phyloP scores from a whole-genome alignment of 2,329 filamentous ascomycete species.

The Dothiorella sarmentorum region DNA sequence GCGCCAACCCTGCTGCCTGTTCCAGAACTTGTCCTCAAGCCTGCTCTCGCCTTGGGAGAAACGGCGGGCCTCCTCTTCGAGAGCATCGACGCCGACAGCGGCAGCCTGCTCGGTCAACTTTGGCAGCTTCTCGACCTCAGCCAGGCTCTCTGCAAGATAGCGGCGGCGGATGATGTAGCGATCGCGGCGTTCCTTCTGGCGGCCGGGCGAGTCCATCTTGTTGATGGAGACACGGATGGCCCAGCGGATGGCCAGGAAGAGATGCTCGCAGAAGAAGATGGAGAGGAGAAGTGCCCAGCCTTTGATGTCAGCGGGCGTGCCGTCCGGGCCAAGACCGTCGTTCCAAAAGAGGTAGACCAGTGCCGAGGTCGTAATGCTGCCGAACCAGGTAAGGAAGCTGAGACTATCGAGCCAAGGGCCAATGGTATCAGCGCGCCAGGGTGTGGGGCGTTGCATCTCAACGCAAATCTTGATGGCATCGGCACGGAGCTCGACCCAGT shows the following conservation, averaged over 20 bases:
- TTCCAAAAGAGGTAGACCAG: slow-evolving; percentile 81
- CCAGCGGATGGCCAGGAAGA: slow-evolving; percentile 76
- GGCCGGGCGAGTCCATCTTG: slow-evolving; percentile 80
- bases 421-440: slow-evolving; percentile 88
- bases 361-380: slow-evolving; percentile 80
- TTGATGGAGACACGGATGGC: slow-evolving; percentile 68
- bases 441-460: slow-evolving; percentile 83
- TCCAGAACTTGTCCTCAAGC: slow-evolving; percentile 52
- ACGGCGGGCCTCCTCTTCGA: slow-evolving; percentile 57
- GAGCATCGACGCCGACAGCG: slow-evolving; percentile 60
- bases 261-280: slow-evolving; percentile 82
- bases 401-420: slow-evolving; percentile 87
- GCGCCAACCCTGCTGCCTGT: slow-evolving; percentile 46
- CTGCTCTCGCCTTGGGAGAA: slow-evolving; percentile 41
- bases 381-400: slow-evolving; percentile 89
- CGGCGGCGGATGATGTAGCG: slow-evolving; percentile 76
- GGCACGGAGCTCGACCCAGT: slow-evolving; percentile 91
- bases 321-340: slow-evolving; percentile 61
- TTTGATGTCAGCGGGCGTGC: slow-evolving; percentile 66
- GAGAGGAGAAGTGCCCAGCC: slow-evolving; percentile 77
- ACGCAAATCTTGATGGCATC: slow-evolving; percentile 93
- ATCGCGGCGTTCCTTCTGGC: slow-evolving; percentile 80
- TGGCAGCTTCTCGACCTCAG: slow-evolving; percentile 48
- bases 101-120: slow-evolving; percentile 52
- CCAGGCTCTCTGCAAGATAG: slow-evolving; percentile 70